These are phyloP conservation scores for Teratosphaeria pseudoeucalypti DNA, from an alignment of 2,329 filamentous ascomycete genomes.

Conservation along the genomic window DNA sequence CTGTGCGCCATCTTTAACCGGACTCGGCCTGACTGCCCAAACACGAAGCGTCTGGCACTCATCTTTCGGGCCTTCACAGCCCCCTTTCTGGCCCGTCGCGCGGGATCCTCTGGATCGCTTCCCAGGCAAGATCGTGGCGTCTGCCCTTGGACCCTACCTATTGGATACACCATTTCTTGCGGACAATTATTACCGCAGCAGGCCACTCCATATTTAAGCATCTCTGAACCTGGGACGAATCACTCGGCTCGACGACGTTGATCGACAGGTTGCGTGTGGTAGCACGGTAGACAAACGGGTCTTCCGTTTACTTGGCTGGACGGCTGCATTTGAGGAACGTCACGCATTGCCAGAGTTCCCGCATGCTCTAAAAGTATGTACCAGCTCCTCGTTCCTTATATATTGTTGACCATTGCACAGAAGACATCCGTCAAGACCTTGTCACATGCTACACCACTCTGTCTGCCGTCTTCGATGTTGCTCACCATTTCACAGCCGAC, in stretches of 20 bases:
- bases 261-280: constrained; percentile 1
- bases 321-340: background rate
- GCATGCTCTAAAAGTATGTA: constrained; percentile 1
- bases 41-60: background rate
- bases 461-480: constrained; percentile 31
- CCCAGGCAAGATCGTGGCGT: background rate
- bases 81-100: background rate
- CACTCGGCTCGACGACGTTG: constrained; percentile 1
- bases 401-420: constrained; percentile 1
- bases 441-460: constrained; percentile 13
- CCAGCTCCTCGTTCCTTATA: constrained; percentile 1
- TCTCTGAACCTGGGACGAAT: constrained; percentile 1
- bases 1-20: background rate
- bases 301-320: background rate
- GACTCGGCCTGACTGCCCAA: background rate
- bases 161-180: constrained; percentile 1
- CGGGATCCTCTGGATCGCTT: background rate
- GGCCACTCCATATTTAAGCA: background rate
- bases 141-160: background rate
- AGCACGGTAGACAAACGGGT: constrained; percentile 1
- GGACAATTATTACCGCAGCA: constrained; percentile 1
- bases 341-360: constrained; percentile 1
- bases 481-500: constrained; percentile 41
- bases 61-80: constrained; percentile 2
- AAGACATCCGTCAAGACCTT: background rate